Evolutionary conservation across 495 filamentous ascomycete genomes (phyloP).

Genomic region (Delitschia confertaspora): DNA sequence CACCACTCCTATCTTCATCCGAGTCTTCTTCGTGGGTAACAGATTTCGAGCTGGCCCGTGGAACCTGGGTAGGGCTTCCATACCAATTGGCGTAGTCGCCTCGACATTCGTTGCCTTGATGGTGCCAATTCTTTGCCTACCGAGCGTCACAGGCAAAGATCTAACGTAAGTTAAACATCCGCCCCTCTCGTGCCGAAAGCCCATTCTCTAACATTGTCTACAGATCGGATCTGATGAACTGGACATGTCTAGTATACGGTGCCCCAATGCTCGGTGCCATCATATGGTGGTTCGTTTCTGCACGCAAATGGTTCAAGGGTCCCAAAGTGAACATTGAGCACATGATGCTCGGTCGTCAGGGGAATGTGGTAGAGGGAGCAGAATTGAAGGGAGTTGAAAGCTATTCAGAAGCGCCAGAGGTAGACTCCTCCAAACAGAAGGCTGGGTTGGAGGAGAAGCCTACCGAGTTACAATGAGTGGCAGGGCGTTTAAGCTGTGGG

Average conservation of each 20-base stretch:
- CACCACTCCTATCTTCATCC: constrained; percentile 64
- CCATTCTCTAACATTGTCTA: not conserved
- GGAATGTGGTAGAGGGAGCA: constrained; percentile 27
- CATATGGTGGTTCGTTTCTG: constrained; percentile 63
- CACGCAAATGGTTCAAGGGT: constrained; percentile 64
- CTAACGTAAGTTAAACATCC: constrained; percentile 39
- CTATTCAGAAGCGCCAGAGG: constrained; percentile 1
- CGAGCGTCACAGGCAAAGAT: constrained; percentile 49
- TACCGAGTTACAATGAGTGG: too few relatives aligned
- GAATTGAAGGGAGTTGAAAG: constrained; percentile 16
- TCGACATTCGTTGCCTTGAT: constrained; percentile 59
- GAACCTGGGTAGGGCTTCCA: constrained; percentile 58
- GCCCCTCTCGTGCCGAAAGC: not conserved
- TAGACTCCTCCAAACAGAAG: constrained; percentile 1
- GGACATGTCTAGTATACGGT: constrained; percentile 71
- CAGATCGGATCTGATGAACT: constrained; percentile 50
- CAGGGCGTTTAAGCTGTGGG: too few relatives aligned
- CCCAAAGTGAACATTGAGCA: constrained; percentile 59
- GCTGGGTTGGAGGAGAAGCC: not conserved
- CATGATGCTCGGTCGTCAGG: constrained; percentile 32
- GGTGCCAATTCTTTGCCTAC: constrained; percentile 67
- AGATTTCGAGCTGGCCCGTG: constrained; percentile 64
- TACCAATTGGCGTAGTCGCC: constrained; percentile 53
- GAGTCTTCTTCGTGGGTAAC: constrained; percentile 63
- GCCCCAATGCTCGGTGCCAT: constrained; percentile 44